phyloP scores from a whole-genome alignment of 73 alveolate genomes.

The Paramecium tetraurelia region DNA sequence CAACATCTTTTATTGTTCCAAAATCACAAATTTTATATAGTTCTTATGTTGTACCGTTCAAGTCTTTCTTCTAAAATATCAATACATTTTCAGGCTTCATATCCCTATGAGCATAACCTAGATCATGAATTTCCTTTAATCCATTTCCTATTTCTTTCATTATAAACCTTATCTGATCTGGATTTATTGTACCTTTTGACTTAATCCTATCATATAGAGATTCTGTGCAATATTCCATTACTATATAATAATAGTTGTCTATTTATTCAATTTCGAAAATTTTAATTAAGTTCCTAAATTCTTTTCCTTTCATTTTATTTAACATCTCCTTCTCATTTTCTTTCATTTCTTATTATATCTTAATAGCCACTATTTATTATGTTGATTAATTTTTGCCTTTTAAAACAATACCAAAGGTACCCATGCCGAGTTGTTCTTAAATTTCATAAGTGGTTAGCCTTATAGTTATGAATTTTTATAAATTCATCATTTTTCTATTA shows the following conservation, averaged over 20 bases:
- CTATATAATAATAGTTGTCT: not conserved
- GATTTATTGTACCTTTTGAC: not conserved
- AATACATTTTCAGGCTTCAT: slow-evolving; percentile 64
- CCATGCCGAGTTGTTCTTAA: not conserved
- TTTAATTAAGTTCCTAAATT: not conserved
- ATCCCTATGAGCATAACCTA: slow-evolving; percentile 50
- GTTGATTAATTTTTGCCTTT: not conserved
- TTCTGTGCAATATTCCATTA: not conserved
- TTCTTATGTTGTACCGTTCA: not conserved
- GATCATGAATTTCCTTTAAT: not conserved
- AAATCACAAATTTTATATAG: slow-evolving; percentile 14
- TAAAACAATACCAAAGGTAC: not conserved
- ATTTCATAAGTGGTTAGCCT: not conserved
- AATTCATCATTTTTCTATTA: not conserved
- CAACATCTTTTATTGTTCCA: not conserved
- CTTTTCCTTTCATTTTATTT: not conserved
- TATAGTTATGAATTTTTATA: not conserved
- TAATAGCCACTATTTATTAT: not conserved
- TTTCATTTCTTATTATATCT: not conserved
- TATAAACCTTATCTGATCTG: not conserved
- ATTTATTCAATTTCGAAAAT: not conserved
- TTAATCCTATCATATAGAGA: not conserved
- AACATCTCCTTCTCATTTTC: not conserved
- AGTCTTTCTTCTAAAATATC: not conserved
- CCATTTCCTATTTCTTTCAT: slow-evolving; percentile 29